Evolutionary conservation across 768 basidiomycete genomes (phyloP), one percentile per base, ranked within the genome.

Genomic region (Lactarius quietus): DNA sequence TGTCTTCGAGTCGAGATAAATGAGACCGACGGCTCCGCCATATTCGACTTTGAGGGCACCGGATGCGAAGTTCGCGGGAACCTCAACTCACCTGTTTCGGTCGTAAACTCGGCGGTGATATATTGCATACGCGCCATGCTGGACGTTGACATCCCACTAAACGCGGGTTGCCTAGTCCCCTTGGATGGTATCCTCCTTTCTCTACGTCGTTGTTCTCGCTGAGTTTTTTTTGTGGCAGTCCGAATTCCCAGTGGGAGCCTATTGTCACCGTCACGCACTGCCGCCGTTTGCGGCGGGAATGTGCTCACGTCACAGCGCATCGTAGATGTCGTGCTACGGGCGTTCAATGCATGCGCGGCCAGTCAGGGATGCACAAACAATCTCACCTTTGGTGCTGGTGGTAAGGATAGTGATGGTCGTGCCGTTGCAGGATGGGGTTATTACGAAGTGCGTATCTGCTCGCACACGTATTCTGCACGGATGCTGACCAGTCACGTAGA

Each of bases 291-390:
- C 68, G 94, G 91, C 35, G 95, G 95, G 14, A 98, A 97, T 72
- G 93, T 95, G 2, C 78, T 93, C 53, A 95, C 93, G 4, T 91
- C 88, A 6, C 95, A 96, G 72, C 82, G 95, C n/a, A 92, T 96
- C 53, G 92, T 95, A 3, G 95, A 98, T 72, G 93, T 95, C 3
- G 90, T 98, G 38, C 78, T 98, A 39, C 93, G 90, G 74, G 94
- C 95, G 0, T 97, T 98, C 79, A 84, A 90, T 70, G 94, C 93
- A 3, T 89, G 87, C 55, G 93, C 94, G 20, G 95, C 94, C 0
- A 93, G 91, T 71, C 95, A 97, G 73, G 95, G 95, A 1, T 93
- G 92, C 71, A 95, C 92, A 54, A 95, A 95, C 75, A 96, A 95
- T 73, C 77, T 96, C 43, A 95, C 94, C 0, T 96, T 95, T 72